These are phyloP conservation scores for Atkinsonella texensis DNA, from an alignment of 2,329 filamentous ascomycete species.

Conservation along the genomic window DNA sequence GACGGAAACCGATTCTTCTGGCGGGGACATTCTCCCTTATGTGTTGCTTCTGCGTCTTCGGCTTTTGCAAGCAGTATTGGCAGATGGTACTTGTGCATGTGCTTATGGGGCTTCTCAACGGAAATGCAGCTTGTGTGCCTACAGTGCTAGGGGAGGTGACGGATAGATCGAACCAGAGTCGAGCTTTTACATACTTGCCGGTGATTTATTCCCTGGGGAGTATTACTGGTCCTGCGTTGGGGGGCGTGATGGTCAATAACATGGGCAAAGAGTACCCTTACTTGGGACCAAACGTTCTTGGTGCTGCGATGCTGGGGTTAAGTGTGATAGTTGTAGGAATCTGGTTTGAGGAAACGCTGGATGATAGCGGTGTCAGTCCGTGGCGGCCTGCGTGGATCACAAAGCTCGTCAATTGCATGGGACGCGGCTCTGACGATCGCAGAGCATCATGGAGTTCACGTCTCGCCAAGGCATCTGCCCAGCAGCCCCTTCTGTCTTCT, in stretches of 20 bases:
- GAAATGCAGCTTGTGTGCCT: conserved; percentile 87
- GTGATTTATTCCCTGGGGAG: conserved; percentile 93
- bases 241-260: conserved; percentile 65
- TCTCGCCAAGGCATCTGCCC: conserved; percentile 16
- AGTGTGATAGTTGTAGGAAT: conserved; percentile 65
- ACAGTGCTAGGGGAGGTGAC: conserved; percentile 93
- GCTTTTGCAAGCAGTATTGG: conserved; percentile 71
- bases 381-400: conserved; percentile 23
- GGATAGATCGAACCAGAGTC: conserved; percentile 86
- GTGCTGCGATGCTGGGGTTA: conserved; percentile 56
- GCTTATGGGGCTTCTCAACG: conserved; percentile 86
- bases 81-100: conserved; percentile 79
- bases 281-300: conserved; percentile 69
- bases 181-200: conserved; percentile 86
- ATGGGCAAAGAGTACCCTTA: conserved; percentile 61
- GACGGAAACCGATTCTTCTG: conserved; percentile 63
- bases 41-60: conserved; percentile 72
- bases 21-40: conserved; percentile 74
- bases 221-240: conserved; percentile 86
- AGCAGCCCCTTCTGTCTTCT: conserved; percentile 18
- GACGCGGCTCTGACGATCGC: conserved; percentile 12
- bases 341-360: conserved; percentile 71
- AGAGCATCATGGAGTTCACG: conserved; percentile 25
- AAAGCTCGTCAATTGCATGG: conserved; percentile 16
- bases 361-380: conserved; percentile 18